Evolutionary conservation across 2,329 filamentous ascomycete genomes (phyloP), one percentile per base, ranked within the genome.

Genomic region (Sporothrix luriei): DNA sequence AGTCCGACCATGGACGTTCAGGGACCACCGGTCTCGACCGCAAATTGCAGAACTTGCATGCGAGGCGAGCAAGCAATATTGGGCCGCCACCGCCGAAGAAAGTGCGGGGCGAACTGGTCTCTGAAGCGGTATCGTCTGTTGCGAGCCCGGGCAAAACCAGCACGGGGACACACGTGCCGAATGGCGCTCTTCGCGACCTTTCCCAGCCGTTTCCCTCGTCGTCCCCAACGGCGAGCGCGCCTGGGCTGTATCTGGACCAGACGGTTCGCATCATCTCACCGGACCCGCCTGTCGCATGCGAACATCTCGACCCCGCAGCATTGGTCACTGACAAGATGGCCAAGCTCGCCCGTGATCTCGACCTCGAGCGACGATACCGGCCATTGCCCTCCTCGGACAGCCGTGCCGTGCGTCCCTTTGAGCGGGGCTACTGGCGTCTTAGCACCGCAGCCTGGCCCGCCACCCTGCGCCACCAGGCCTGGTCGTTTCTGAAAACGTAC

Each of bases 341-440:
- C 10, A 82, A 84, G 73, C 80, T 92, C 1, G 83, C 83, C 2
- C 77, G 79, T 0, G 82, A 84, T n/a, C 80, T 86, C 33, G 81
- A 85, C 19, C 79, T 88, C 4, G 73, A 79, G 0, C 82, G 81
- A 2, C 83, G 84, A 3, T 92, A 86, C 77, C 81, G 78, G 4
- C 88, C 89, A 0, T 73, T n/a, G 33, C 26, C 40, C 26, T 26
- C 26, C 11, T 52, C 7, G 3, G 52, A 21, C 43, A 40, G 26
- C 19, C 51, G 38, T 0, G 38, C 89, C 4, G 76, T 90, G 1
- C 79, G 83, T 2, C 78, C 79, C 0, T 85, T 90, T 49, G 93
- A 97, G 77, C 84, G 94, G 19, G 94, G 93, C 0, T 88, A 91
- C 78, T 97, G 94, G 94, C 78, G 82, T 2, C 75, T 97, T 4